phyloP scores from a whole-genome alignment of 768 basidiomycete species.

The Exidia glandulosa region DNA sequence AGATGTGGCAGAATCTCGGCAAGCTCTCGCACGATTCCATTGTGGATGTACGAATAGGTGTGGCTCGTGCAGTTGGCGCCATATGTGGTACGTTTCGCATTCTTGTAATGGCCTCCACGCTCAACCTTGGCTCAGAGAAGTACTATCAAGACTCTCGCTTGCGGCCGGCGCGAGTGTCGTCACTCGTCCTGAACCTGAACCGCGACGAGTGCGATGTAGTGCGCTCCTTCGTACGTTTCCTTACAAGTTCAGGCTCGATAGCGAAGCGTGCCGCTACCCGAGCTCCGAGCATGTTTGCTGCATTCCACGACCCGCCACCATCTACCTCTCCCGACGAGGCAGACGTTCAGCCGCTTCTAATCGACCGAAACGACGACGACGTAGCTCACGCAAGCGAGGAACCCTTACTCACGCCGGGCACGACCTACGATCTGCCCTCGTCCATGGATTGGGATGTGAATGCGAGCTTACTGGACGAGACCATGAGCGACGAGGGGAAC shows the following conservation, averaged over 20 bases:
- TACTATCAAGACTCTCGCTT: background rate
- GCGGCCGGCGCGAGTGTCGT: background rate
- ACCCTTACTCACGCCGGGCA: background rate
- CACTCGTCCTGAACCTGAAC: background rate
- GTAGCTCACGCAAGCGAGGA: background rate
- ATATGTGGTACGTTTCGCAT: conserved; percentile 38
- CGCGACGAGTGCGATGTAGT: background rate
- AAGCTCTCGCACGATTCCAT: conserved; percentile 54
- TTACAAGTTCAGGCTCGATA: background rate
- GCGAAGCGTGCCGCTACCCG: background rate
- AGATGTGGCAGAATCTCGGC: conserved; percentile 45
- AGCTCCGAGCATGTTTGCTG: background rate
- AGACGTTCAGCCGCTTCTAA: background rate
- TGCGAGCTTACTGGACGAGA: background rate
- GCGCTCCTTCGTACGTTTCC: background rate
- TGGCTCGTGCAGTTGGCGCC: conserved; percentile 59
- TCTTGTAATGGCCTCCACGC: background rate
- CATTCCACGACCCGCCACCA: background rate
- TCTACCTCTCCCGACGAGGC: background rate
- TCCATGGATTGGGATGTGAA: background rate
- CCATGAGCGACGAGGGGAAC: background rate
- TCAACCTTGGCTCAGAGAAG: background rate
- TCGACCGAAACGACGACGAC: background rate
- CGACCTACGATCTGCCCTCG: background rate
- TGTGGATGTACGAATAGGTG: conserved; percentile 75